These are phyloP conservation scores for Ophiostoma piceae DNA, from an alignment of 2,329 filamentous ascomycete genomes.

Conservation along the genomic window DNA sequence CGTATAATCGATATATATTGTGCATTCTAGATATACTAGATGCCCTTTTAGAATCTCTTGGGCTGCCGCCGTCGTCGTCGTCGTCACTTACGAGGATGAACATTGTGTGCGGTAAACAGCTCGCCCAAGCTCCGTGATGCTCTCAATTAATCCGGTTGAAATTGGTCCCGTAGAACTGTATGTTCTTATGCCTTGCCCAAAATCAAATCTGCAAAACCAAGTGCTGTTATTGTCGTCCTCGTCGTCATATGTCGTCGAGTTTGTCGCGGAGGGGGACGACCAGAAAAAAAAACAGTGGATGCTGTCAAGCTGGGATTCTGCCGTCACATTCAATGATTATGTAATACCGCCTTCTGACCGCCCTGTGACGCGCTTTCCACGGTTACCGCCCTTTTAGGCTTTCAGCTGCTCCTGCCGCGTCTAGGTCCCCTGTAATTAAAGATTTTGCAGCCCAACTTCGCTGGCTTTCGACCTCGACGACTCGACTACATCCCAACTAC, in stretches of 20 bases:
- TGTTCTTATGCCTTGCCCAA: too few relatives aligned
- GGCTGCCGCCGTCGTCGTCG: background rate
- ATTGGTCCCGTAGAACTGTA: background rate
- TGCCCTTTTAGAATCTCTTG: too few relatives aligned
- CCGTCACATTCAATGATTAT: constrained; percentile 8
- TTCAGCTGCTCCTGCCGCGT: background rate
- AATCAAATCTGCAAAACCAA: background rate
- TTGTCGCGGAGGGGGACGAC: constrained; percentile 21
- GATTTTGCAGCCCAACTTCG: background rate
- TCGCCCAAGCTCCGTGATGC: background rate
- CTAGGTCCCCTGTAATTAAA: background rate
- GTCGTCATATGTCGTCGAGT: background rate
- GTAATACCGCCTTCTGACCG: constrained; percentile 5
- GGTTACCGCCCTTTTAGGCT: background rate
- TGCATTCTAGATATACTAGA: too few relatives aligned
- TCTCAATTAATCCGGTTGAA: background rate
- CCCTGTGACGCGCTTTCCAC: background rate
- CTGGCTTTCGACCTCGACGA: background rate
- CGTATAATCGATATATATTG: too few relatives aligned
- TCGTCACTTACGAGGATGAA: constrained; percentile 45
- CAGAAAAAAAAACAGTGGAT: constrained; percentile 22
- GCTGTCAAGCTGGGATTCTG: constrained; percentile 12
- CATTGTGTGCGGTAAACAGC: constrained; percentile 34
- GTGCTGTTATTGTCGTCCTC: background rate
- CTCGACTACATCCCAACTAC: background rate